phyloP scores from a whole-genome alignment of 805 yeast species.

The Candida berthetii region DNA sequence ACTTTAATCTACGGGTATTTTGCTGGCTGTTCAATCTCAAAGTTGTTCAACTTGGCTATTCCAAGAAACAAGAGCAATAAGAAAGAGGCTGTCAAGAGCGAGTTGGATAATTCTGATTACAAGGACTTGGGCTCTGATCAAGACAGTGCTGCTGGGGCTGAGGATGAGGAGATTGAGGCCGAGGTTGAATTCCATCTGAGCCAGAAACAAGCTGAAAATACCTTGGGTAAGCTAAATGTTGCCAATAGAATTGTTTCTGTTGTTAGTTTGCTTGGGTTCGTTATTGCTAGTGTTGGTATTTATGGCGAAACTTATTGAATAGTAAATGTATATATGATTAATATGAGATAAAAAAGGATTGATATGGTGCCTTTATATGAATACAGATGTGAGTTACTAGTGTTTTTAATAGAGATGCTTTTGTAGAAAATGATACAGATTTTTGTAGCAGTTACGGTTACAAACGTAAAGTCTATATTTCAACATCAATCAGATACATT shows the following conservation, averaged over 20 bases:
- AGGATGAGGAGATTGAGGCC: constrained; percentile 29
- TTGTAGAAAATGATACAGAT: too few species aligned
- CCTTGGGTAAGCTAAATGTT: constrained; percentile 26
- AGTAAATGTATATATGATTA: too few species aligned
- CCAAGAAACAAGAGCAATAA: constrained; percentile 13
- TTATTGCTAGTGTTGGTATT: constrained; percentile 47
- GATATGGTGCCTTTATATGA: too few species aligned
- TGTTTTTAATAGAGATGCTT: too few species aligned
- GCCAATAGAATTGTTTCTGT: constrained; percentile 35
- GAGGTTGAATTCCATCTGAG: constrained; percentile 36
- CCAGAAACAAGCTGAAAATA: constrained; percentile 27
- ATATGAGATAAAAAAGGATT: too few species aligned
- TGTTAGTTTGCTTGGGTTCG: constrained; percentile 38
- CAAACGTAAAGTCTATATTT: too few species aligned
- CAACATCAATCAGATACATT: too few species aligned
- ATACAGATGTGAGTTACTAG: too few species aligned
- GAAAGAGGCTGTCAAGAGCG: constrained; percentile 28
- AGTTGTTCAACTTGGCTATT: constrained; percentile 4
- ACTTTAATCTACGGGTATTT: constrained; percentile 8
- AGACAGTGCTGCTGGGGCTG: constrained; percentile 17
- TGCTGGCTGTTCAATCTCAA: constrained; percentile 4
- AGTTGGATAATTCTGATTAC: constrained; percentile 39
- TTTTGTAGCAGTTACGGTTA: too few species aligned
- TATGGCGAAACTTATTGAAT: constrained; percentile 39
- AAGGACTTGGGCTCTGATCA: constrained; percentile 30